Percentiles rank a stretch among this genome's conserved stretches.
Conservation (phyloP, 1,139 yeast genomes). For the Magnusiomyces ingens region DNA sequence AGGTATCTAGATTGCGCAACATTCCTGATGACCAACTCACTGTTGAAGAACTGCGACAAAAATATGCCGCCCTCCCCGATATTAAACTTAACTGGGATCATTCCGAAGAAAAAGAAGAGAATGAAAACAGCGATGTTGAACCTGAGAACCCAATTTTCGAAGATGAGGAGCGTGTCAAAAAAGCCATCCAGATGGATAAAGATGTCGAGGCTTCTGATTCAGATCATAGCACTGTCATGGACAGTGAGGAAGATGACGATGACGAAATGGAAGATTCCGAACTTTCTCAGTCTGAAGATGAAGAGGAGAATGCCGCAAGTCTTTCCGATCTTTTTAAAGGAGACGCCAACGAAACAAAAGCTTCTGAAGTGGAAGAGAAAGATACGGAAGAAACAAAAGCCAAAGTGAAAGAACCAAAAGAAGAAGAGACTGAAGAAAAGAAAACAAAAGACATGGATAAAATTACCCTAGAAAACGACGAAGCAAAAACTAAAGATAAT, state of each 20-base stretch:
- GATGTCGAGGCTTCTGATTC: constrained; percentile 11
- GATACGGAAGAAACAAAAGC: constrained; percentile 6
- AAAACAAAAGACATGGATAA: neutral
- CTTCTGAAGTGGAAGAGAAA: constrained; percentile 9
- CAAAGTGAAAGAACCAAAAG: neutral
- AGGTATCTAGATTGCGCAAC: constrained; percentile 11
- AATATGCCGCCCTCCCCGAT: constrained; percentile 50
- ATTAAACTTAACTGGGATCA: constrained; percentile 15
- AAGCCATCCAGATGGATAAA: neutral
- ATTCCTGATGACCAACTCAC: constrained; percentile 49
- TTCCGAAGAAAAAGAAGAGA: constrained; percentile 26
- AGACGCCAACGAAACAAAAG: constrained; percentile 1
- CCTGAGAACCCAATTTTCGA: constrained; percentile 9
- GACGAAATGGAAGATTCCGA: constrained; percentile 11
- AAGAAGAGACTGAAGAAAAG: neutral
- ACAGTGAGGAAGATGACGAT: constrained; percentile 21
- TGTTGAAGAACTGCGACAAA: constrained; percentile 57
- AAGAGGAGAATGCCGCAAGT: constrained; percentile 18
- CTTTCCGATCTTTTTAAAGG: constrained; percentile 21
- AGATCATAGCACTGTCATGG: constrained; percentile 21
- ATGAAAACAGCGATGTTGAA: constrained; percentile 17
- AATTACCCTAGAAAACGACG: neutral
- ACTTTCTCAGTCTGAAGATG: constrained; percentile 8
- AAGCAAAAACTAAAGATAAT: neutral
- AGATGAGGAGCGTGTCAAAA: neutral